These are phyloP conservation scores for Ustilago vetiveriae DNA, from an alignment of 1,284 basidiomycete species.

Conservation along the genomic window DNA sequence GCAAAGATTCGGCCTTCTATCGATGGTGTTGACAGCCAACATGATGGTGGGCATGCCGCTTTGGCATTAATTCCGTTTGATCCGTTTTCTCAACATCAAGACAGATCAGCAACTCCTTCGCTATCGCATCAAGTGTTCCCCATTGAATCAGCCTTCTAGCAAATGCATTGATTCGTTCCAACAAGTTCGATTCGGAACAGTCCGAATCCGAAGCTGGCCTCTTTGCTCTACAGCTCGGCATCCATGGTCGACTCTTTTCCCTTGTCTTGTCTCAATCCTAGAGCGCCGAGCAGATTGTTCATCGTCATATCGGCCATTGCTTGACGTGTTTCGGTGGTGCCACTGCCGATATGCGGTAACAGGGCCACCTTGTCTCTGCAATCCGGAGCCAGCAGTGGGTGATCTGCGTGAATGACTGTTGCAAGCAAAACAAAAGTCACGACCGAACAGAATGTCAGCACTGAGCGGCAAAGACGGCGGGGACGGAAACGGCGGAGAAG, in stretches of 20 bases:
- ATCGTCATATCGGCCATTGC: conserved; percentile 75
- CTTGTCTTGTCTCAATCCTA: conserved; percentile 35
- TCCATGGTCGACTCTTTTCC: conserved; percentile 40
- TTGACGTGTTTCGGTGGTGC: conserved; percentile 82
- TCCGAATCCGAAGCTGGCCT: no score
- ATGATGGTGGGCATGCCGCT: no score
- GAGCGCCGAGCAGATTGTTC: conserved; percentile 52
- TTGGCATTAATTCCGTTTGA: no score
- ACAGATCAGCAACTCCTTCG: no score
- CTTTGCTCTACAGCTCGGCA: conserved; percentile 42
- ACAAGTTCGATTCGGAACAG: no score
- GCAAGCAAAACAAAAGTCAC: neutral
- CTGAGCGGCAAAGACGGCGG: neutral
- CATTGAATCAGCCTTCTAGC: no score
- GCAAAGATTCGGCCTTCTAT: no score
- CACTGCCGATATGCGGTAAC: conserved; percentile 89
- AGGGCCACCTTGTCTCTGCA: conserved; percentile 74
- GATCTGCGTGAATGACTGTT: conserved; percentile 74
- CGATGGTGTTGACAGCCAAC: no score
- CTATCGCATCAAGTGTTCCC: no score
- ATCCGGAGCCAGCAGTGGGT: conserved; percentile 75
- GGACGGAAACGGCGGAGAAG: conserved; percentile 9
- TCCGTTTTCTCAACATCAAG: no score
- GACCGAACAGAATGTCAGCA: neutral
- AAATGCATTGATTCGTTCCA: no score